phyloP scores from a whole-genome alignment of 257 asterid genomes.

The Ocimum tenuiflorum region DNA sequence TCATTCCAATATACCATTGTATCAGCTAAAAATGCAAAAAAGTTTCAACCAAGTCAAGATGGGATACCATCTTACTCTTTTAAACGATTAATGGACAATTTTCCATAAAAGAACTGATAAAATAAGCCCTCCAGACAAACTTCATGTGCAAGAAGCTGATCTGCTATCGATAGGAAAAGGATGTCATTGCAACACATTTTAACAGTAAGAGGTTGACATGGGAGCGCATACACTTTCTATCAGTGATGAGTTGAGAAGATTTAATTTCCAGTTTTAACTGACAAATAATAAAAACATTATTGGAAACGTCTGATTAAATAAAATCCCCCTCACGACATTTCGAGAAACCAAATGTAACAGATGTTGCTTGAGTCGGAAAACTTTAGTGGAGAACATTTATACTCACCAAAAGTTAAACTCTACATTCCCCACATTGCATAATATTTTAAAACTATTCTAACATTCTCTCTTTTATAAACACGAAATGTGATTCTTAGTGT shows the following conservation, averaged over 20 bases:
- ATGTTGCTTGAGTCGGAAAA: neutral
- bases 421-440: neutral
- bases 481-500: neutral
- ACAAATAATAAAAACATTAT: neutral
- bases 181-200: neutral
- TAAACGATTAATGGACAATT: neutral
- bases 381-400: neutral
- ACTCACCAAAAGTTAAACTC: neutral
- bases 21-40: neutral
- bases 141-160: neutral
- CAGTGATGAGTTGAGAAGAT: neutral
- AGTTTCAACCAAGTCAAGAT: neutral
- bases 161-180: neutral
- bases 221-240: neutral
- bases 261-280: neutral
- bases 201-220: neutral
- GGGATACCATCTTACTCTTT: neutral
- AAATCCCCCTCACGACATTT: no score
- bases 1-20: neutral
- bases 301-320: no score
- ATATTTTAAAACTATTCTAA: neutral
- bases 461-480: neutral
- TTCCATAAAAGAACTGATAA: neutral
- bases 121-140: neutral
- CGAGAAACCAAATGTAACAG: no score